Percentiles rank a stretch among this genome's conserved stretches.
phyloP scores from a whole-genome alignment of 129 eudicot genomes.

The Solidago caesia region DNA sequence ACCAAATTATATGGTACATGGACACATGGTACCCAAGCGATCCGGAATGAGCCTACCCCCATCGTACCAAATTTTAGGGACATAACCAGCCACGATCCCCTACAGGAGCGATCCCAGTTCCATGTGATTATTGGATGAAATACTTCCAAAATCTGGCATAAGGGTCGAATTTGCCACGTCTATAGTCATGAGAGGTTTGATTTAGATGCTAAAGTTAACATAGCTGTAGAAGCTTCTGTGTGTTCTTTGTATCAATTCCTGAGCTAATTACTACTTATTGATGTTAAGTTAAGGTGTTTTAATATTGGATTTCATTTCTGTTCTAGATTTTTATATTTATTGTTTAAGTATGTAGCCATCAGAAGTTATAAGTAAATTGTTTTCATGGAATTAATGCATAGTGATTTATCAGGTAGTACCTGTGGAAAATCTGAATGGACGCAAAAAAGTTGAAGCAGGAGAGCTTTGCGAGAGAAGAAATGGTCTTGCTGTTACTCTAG shows the following conservation, averaged over 20 bases:
- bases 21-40: too few species aligned
- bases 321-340: constrained; percentile 13
- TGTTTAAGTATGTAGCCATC: not conserved
- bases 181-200: constrained; percentile 11
- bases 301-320: not conserved
- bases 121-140: too few species aligned
- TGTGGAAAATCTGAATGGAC: constrained; percentile 96
- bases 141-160: not conserved
- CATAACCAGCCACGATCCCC: too few species aligned
- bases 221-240: constrained; percentile 1
- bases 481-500: constrained; percentile 42
- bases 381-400: not conserved
- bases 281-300: not conserved
- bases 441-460: constrained; percentile 90
- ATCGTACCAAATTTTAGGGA: too few species aligned
- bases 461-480: constrained; percentile 98
- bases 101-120: too few species aligned
- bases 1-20: too few species aligned
- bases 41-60: too few species aligned
- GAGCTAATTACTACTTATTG: not conserved
- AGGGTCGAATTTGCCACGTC: not conserved
- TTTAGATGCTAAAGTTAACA: constrained; percentile 13
- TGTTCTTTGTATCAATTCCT: not conserved
- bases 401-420: constrained; percentile 67
- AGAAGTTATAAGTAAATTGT: not conserved